Percentiles rank a stretch among this genome's conserved stretches.
Evolutionary conservation across 2,329 filamentous ascomycete genomes (phyloP).

Genomic region (Calonectria multiphialidica): DNA sequence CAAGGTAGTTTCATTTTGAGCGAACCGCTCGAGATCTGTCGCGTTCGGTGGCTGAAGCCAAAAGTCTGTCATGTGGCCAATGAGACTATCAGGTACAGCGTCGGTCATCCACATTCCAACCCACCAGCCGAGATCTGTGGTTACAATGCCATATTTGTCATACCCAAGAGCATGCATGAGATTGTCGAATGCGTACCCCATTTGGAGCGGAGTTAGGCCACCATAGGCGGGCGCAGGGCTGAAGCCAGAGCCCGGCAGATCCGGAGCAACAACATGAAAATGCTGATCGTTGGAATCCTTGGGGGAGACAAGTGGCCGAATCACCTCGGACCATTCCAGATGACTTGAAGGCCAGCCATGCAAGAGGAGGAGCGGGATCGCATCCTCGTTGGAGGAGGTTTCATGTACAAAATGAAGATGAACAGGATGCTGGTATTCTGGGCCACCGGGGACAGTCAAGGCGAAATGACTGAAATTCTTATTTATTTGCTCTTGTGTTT

Average conservation of each 20-base stretch:
- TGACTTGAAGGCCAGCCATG: neutral
- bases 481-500: neutral
- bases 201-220: neutral
- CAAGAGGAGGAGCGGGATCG: neutral
- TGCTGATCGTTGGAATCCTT: neutral
- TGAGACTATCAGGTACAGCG: neutral
- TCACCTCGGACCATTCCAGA: neutral
- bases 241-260: neutral
- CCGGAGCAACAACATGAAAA: neutral
- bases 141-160: neutral
- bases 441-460: neutral
- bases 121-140: neutral
- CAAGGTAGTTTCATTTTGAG: neutral
- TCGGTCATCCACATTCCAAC: neutral
- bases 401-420: neutral
- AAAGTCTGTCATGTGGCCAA: conserved; percentile 1
- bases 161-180: neutral
- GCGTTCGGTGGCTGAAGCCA: neutral
- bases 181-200: neutral
- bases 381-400: neutral
- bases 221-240: neutral
- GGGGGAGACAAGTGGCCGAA: neutral
- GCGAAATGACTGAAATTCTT: neutral
- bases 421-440: neutral
- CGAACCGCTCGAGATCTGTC: neutral